Conservation (phyloP, 345 rosid species). For the Ceriops decandra region DNA sequence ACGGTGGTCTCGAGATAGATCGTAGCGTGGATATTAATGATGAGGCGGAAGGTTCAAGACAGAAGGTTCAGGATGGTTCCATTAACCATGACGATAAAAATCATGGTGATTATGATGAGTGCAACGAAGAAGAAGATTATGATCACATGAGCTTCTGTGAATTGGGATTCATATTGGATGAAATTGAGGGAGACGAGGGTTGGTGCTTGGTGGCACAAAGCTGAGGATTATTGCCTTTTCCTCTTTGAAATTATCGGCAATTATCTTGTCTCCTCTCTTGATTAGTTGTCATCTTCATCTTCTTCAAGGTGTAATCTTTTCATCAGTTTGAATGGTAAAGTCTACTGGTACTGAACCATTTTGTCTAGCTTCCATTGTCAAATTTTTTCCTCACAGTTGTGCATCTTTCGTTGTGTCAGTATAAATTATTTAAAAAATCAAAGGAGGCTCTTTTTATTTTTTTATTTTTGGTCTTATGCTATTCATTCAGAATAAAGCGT, state of each 20-base stretch:
- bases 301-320: no score
- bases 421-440: no score
- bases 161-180: constrained; percentile 34
- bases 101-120: not conserved
- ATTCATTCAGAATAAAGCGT: no score
- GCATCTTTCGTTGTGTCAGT: no score
- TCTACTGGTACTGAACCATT: no score
- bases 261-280: no score
- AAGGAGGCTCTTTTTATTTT: not conserved
- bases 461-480: not conserved
- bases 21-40: constrained; percentile 15
- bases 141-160: constrained; percentile 24
- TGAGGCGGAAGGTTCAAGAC: not conserved
- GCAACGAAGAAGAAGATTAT: constrained; percentile 3
- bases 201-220: constrained; percentile 46
- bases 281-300: no score
- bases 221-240: no score
- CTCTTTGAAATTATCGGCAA: no score
- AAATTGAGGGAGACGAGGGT: constrained; percentile 47
- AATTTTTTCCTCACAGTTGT: no score
- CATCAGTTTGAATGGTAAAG: no score
- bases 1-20: not conserved
- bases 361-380: no score
- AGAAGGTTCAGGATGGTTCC: not conserved
- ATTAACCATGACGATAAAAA: constrained; percentile 1